Conservation (phyloP, 495 filamentous ascomycete species). For the Tricharina praecox region DNA sequence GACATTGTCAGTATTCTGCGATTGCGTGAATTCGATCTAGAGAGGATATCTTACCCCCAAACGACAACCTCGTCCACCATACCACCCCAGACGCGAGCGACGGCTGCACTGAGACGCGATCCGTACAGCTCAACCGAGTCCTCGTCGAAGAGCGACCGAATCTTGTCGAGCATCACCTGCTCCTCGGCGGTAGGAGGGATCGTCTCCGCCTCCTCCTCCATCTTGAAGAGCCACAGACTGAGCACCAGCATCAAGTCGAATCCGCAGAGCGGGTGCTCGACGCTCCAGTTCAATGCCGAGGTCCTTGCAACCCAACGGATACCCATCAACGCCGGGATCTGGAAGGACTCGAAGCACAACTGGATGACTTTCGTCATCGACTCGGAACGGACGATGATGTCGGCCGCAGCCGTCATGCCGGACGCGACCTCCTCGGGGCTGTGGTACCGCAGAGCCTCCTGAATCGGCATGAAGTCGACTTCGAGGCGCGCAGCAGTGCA, state of each 20-base stretch:
- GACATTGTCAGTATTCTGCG: not conserved
- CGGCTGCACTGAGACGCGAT: constrained; percentile 72
- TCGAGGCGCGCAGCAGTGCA: constrained; percentile 84
- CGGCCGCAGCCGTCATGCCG: constrained; percentile 84
- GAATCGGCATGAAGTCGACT: constrained; percentile 86
- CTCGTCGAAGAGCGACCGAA: constrained; percentile 83
- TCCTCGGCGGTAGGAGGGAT: constrained; percentile 71
- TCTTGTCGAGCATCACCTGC: constrained; percentile 83
- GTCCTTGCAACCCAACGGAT: constrained; percentile 97
- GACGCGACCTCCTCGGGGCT: constrained; percentile 92
- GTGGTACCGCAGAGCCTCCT: constrained; percentile 93
- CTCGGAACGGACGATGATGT: constrained; percentile 80
- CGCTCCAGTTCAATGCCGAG: constrained; percentile 95
- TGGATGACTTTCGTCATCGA: constrained; percentile 98
- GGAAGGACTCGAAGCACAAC: constrained; percentile 95
- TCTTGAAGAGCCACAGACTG: constrained; percentile 91
- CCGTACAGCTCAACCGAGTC: constrained; percentile 61
- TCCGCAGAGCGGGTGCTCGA: constrained; percentile 92
- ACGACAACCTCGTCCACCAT: constrained; percentile 98
- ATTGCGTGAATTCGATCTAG: too few species aligned
- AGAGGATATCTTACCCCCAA: constrained; percentile 76
- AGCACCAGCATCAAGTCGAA: constrained; percentile 98
- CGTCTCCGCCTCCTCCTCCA: constrained; percentile 91
- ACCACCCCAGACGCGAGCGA: constrained; percentile 88
- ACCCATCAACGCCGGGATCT: constrained; percentile 82